Percentiles rank a stretch among this genome's conserved stretches.
These are phyloP conservation scores for Rhodotorula babjevae DNA, from an alignment of 768 basidiomycete genomes.

Conservation along the genomic window DNA sequence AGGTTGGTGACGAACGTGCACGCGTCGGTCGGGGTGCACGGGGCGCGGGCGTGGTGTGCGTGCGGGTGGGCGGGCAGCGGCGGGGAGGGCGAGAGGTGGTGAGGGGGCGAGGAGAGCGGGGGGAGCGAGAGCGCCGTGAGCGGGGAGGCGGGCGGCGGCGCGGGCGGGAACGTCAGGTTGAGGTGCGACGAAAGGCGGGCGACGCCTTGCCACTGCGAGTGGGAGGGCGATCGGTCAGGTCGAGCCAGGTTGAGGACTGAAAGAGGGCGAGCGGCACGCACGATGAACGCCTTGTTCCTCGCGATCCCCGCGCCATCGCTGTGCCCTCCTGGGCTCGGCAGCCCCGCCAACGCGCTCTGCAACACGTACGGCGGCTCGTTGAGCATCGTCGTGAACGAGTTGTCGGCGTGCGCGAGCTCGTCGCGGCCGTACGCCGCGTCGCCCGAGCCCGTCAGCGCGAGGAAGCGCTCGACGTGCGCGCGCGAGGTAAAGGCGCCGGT, in stretches of 20 bases:
- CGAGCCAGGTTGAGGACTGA: background rate
- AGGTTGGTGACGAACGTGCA: slow-evolving; percentile 40
- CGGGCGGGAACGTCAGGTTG: background rate
- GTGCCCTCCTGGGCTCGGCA: slow-evolving; percentile 22
- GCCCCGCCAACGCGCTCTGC: background rate
- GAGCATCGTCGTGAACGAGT: slow-evolving; percentile 36
- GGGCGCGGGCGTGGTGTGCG: slow-evolving; percentile 32
- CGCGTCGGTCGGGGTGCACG: slow-evolving; percentile 7
- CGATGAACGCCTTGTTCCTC: slow-evolving; percentile 39
- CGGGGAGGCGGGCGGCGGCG: background rate
- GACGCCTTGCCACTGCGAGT: slow-evolving; percentile 27
- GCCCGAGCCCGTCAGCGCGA: slow-evolving; percentile 9
- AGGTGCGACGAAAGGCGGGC: slow-evolving; percentile 8
- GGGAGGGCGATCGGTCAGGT: too few relatives aligned
- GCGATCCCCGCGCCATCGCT: slow-evolving; percentile 28
- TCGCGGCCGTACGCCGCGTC: slow-evolving; percentile 1
- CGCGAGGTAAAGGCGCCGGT: slow-evolving; percentile 38
- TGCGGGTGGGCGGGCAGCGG: slow-evolving; percentile 27
- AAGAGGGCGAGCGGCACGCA: background rate
- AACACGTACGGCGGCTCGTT: slow-evolving; percentile 38
- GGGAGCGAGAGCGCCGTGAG: background rate
- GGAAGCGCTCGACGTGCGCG: slow-evolving; percentile 21
- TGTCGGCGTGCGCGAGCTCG: slow-evolving; percentile 39
- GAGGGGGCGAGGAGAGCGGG: background rate
- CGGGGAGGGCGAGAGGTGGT: background rate